phyloP scores from a whole-genome alignment of 1,284 basidiomycete species.

The Sanguinoderma infundibulare region DNA sequence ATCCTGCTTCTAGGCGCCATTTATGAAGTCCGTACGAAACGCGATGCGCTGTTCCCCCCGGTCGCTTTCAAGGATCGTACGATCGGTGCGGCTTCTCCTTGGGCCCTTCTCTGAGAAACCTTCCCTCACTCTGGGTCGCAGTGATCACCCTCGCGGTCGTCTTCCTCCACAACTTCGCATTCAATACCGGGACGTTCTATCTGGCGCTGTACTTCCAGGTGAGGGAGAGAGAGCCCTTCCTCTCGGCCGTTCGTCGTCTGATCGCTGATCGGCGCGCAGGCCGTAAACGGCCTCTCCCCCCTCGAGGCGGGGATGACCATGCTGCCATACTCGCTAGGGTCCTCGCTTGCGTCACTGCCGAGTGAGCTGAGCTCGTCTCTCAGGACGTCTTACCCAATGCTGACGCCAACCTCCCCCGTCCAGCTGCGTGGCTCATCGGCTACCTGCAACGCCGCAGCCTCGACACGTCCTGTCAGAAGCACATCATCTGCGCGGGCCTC shows the following conservation, averaged over 20 bases:
- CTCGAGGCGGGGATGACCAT: conserved; percentile 71
- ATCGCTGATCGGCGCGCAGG: conserved; percentile 43
- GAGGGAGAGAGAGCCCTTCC: conserved; percentile 25
- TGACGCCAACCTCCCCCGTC: conserved; percentile 10
- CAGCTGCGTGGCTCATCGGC: conserved; percentile 74
- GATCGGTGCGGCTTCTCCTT: conserved; percentile 49
- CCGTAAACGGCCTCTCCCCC: conserved; percentile 66
- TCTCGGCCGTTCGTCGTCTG: conserved; percentile 9
- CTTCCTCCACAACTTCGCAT: conserved; percentile 80
- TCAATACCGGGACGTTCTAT: conserved; percentile 83
- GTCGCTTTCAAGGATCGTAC: conserved; percentile 61
- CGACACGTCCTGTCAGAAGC: conserved; percentile 66
- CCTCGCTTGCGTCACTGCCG: conserved; percentile 80
- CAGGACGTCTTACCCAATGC: conserved; percentile 13
- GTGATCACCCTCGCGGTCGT: conserved; percentile 68
- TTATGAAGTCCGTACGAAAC: conserved; percentile 66
- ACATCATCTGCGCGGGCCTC: conserved; percentile 65
- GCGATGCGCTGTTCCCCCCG: conserved; percentile 74
- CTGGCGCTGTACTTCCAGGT: conserved; percentile 82
- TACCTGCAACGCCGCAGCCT: conserved; percentile 60
- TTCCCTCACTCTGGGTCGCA: conserved; percentile 37
- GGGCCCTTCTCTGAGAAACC: conserved; percentile 17
- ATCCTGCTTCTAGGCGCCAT: conserved; percentile 60
- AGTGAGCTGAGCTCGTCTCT: conserved; percentile 26
- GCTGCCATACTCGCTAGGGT: conserved; percentile 81